Base-by-base conservation (phyloP, 2,329 filamentous ascomycete genomes). In the Exophiala phaeomuriformis region DNA sequence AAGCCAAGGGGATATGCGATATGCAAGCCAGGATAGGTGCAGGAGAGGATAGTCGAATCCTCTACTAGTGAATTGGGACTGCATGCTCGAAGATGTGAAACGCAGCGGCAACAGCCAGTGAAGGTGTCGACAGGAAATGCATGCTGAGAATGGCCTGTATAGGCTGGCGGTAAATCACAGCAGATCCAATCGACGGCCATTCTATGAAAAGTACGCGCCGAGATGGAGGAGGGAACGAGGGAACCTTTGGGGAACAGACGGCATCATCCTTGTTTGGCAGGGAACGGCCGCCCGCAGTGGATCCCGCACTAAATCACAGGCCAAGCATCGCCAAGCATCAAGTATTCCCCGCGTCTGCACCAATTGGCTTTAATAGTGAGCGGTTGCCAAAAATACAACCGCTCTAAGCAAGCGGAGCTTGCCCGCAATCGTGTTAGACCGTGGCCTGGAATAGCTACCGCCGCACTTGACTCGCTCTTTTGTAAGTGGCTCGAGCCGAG, bases 201-300 rank as follows among this genome's bases (percentile, higher is more conserved):
- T 43, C 53, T 56, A 59, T 59, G 51, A 50, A 55, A 52, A 57
- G 49, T 59, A 59, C 57, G 57, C 57, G 57, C 57, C 51, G 52
- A 47, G 55, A 51, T 27, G 39, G 39, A 41, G 39, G 28, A 41
- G 19, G 10, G n/a, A 41, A 41, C 12, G 39, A 5, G 3, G 1
- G 9, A 1, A 19, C 19, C 19, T 19, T 19, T 19, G 19, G 19
- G 19, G 19, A 19, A 19, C 19, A 19, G 19, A 19, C 19, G 19
- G 19, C 19, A 19, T 19, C 19, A 19, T 19, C 53, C 40, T 40
- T 49, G 36, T 44, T 32, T 50, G 51, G 49, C 55, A 44, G 51
- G 44, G 12, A 39, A 40, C 31, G 55, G 55, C 49, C 55, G 48
- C 48, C 51, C 49, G 48, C 55, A 51, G 51, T 36, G 40, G 12